phyloP scores from a whole-genome alignment of 2,329 filamentous ascomycete genomes.

The Phaeosphaeria sp. region DNA sequence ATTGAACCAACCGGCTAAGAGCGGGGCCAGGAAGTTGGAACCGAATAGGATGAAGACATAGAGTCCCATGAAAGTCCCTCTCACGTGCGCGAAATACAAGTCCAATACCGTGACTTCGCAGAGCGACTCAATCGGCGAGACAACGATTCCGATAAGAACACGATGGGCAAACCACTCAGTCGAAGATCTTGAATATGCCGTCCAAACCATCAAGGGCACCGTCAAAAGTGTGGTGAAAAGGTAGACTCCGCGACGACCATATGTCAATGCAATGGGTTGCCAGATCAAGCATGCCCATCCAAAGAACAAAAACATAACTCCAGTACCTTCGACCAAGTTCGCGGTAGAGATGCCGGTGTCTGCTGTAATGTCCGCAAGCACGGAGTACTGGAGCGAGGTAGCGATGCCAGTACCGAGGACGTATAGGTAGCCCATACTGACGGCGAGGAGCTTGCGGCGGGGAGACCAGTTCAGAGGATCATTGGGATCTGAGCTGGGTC shows the following conservation, averaged over 20 bases:
- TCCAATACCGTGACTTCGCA: slow-evolving; percentile 2
- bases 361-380: neutral
- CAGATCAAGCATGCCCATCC: slow-evolving; percentile 6
- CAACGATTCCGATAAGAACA: neutral
- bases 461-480: neutral
- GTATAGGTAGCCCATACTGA: neutral
- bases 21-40: neutral
- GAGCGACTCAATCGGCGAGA: slow-evolving; percentile 1
- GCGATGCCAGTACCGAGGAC: slow-evolving; percentile 1
- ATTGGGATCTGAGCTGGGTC: neutral
- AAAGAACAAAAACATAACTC: slow-evolving; percentile 4
- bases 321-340: slow-evolving; percentile 1
- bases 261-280: slow-evolving; percentile 7
- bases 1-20: neutral
- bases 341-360: neutral
- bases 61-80: slow-evolving; percentile 2
- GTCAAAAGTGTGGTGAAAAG: neutral
- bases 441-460: neutral
- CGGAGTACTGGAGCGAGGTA: neutral
- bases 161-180: slow-evolving; percentile 4
- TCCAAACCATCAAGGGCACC: slow-evolving; percentile 1
- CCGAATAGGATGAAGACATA: neutral
- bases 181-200: neutral
- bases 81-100: slow-evolving; percentile 2
- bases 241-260: slow-evolving; percentile 2